These are phyloP conservation scores for Fusarium sp. DNA, from an alignment of 2,329 filamentous ascomycete species.

Conservation along the genomic window DNA sequence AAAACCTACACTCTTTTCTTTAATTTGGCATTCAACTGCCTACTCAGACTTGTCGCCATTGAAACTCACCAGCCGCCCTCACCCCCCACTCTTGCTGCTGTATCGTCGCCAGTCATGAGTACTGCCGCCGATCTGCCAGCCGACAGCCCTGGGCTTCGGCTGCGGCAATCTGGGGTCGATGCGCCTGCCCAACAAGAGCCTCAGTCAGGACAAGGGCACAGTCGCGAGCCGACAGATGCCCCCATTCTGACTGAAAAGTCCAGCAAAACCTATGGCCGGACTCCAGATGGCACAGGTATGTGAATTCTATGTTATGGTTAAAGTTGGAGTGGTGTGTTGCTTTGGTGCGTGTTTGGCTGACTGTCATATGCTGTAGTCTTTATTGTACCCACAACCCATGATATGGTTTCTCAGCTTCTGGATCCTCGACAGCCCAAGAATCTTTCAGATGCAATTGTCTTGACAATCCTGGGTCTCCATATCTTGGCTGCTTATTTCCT, in stretches of 20 bases:
- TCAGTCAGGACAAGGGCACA: constrained; percentile 28
- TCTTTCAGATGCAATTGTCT: constrained; percentile 83
- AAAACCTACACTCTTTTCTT: constrained; percentile 14
- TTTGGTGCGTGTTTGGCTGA: constrained; percentile 37
- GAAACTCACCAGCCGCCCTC: neutral
- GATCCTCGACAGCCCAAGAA: constrained; percentile 97
- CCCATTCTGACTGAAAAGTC: constrained; percentile 46
- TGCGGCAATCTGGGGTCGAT: constrained; percentile 46
- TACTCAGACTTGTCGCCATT: neutral
- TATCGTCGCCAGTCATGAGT: constrained; percentile 47
- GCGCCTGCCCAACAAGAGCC: constrained; percentile 30
- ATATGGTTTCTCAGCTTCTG: constrained; percentile 98
- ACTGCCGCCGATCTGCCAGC: constrained; percentile 49
- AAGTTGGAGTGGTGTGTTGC: constrained; percentile 18
- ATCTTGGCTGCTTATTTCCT: constrained; percentile 80
- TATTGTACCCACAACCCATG: constrained; percentile 93
- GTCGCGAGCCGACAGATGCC: constrained; percentile 28
- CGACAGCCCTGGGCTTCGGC: constrained; percentile 48
- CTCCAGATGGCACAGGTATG: constrained; percentile 90
- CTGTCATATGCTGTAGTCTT: constrained; percentile 74
- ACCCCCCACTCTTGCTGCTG: constrained; percentile 11
- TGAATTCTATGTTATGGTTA: constrained; percentile 37
- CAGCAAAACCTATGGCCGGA: constrained; percentile 90
- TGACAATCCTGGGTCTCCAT: constrained; percentile 81
- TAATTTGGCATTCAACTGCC: constrained; percentile 6